Percentiles rank a stretch among this genome's conserved stretches.
Evolutionary conservation across 2,329 filamentous ascomycete genomes (phyloP).

Genomic region (Xylariales sp.): DNA sequence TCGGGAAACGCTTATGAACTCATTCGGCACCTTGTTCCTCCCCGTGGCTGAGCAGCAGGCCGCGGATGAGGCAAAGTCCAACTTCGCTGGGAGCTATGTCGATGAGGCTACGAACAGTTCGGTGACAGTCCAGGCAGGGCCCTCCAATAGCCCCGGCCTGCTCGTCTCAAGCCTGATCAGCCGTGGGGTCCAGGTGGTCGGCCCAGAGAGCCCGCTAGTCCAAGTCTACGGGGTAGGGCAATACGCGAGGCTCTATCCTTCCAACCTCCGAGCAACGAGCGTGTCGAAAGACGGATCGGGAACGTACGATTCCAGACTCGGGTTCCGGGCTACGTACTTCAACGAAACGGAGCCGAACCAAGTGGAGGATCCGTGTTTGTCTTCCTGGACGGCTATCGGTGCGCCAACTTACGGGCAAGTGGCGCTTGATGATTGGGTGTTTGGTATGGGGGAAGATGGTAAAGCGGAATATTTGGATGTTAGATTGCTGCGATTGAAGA

Average conservation of each 20-base stretch:
- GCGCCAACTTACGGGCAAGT: slow-evolving; percentile 29
- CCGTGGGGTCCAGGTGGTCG: slow-evolving; percentile 31
- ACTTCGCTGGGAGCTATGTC: slow-evolving; percentile 31
- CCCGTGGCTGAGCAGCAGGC: slow-evolving; percentile 35
- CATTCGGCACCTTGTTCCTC: slow-evolving; percentile 31
- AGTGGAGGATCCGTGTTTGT: slow-evolving; percentile 35
- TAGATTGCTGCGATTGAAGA: slow-evolving; percentile 30
- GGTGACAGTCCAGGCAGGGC: slow-evolving; percentile 15
- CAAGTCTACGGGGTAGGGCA: slow-evolving; percentile 30
- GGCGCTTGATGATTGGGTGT: slow-evolving; percentile 39
- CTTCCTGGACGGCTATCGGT: slow-evolving; percentile 34
- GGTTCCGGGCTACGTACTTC: slow-evolving; percentile 38
- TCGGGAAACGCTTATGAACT: slow-evolving; percentile 31
- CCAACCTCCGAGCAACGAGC: slow-evolving; percentile 26
- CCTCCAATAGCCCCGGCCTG: slow-evolving; percentile 22
- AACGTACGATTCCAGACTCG: slow-evolving; percentile 29
- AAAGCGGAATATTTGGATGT: slow-evolving; percentile 29
- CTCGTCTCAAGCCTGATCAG: slow-evolving; percentile 22
- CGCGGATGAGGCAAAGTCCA: slow-evolving; percentile 22
- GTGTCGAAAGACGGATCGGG: slow-evolving; percentile 2
- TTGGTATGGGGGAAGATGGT: slow-evolving; percentile 36
- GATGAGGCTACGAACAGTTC: slow-evolving; percentile 34
- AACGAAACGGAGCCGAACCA: slow-evolving; percentile 20
- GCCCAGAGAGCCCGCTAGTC: slow-evolving; percentile 30
- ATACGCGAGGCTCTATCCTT: slow-evolving; percentile 34